Base-by-base conservation (phyloP, 768 basidiomycete species). In the Lactarius pseudohatsudake region DNA sequence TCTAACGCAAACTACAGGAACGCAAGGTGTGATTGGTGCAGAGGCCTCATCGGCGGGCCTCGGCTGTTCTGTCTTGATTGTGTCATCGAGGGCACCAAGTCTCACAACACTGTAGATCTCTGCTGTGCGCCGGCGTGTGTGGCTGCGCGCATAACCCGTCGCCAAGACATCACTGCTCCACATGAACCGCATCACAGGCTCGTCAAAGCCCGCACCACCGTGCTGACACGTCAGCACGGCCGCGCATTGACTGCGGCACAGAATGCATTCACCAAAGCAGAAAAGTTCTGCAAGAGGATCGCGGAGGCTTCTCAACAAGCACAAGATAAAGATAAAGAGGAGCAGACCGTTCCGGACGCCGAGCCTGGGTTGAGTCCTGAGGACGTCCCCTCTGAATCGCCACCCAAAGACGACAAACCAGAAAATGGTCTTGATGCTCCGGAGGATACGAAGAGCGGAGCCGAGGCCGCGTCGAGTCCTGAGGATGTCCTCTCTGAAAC, bases 61-160 rank as follows among this genome's bases (percentile, higher is more conserved):
- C 74, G 76, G 7, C 63, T 77, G 22, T 70, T 73, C 45, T 78
- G 77, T 40, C 67, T 78, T n/a, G 72, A 75, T 55, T 78, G 77
- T 43, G 70, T 72, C 54, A 59, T 66, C 8, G 57, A 68, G 22
- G n/a, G 5, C 22, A 47, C 32, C 3, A n/a, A 41, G 36, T 20
- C 28, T 7, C 32, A 65, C 11, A 69, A 71, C 38, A 74, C 72
- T 8, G 57, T 77, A 16, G 75, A 78, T 66, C 71, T 77, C 38
- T 77, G 76, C 67, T 70, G 72, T 28, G 34, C 67, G 4, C 71
- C 71, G 1, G 69, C 57, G 4, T 78, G 77, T 61, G 40, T 73
- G 18, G 36, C 40, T 6, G 55, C 64, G 6, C 61, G 65, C 13
- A 41, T 75, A 34, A 66, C 61, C 32, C 56, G 41, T 10, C 41